Evolutionary conservation across 495 filamentous ascomycete species (phyloP).

Genomic region (Neurospora tetraspora): DNA sequence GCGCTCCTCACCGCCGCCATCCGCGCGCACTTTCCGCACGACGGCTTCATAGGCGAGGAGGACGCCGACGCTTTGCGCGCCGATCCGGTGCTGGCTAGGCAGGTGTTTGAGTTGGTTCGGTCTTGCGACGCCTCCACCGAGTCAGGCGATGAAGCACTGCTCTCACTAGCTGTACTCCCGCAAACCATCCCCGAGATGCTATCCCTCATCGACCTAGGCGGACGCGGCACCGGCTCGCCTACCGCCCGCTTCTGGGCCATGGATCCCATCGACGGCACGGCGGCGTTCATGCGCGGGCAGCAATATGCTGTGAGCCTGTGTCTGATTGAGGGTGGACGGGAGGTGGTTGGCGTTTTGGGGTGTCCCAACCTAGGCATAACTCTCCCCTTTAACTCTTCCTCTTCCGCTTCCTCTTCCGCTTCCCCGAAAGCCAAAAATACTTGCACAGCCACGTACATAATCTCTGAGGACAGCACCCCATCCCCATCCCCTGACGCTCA

Average conservation of each 20-base stretch:
- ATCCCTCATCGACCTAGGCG: conserved; percentile 45
- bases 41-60: conserved; percentile 46
- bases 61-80: conserved; percentile 36
- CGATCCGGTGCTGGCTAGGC: conserved; percentile 32
- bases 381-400: background rate
- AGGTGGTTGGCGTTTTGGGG: conserved; percentile 45
- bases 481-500: background rate
- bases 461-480: background rate
- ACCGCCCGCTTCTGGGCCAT: conserved; percentile 44
- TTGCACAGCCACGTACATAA: background rate
- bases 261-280: conserved; percentile 54
- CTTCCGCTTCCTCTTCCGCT: background rate
- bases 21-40: conserved; percentile 38
- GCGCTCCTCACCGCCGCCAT: conserved; percentile 45
- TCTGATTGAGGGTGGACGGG: conserved; percentile 41
- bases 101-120: conserved; percentile 41
- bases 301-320: conserved; percentile 51
- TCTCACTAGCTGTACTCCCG: conserved; percentile 26
- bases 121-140: conserved; percentile 21
- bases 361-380: conserved; percentile 41
- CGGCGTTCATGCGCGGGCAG: conserved; percentile 43
- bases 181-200: conserved; percentile 40
- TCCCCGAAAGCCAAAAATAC: background rate
- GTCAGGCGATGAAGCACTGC: conserved; percentile 19
- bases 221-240: conserved; percentile 25